phyloP scores from a whole-genome alignment of 257 asterid species.

The Rauvolfia tetraphylla region DNA sequence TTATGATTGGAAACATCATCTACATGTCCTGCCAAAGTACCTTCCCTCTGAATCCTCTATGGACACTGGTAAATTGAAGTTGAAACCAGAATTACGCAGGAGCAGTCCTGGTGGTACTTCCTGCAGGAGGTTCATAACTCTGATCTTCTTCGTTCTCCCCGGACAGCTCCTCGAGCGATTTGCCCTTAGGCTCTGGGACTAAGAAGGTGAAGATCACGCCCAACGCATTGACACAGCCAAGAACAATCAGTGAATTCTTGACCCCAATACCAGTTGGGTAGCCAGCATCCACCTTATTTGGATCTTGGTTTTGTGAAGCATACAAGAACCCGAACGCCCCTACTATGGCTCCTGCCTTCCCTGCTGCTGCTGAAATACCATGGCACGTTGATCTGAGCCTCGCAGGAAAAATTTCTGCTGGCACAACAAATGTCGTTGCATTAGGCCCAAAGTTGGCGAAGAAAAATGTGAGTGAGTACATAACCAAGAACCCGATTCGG shows the following conservation, averaged over 20 bases:
- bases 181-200: constrained; percentile 24
- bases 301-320: constrained; percentile 21
- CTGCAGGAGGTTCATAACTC: neutral
- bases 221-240: constrained; percentile 23
- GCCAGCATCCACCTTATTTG: constrained; percentile 20
- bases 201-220: constrained; percentile 23
- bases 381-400: constrained; percentile 39
- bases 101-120: constrained; percentile 14
- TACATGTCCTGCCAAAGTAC: neutral
- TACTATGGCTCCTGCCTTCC: constrained; percentile 25
- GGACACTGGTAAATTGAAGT: neutral
- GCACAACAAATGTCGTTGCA: constrained; percentile 45
- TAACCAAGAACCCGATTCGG: constrained; percentile 36
- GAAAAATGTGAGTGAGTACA: constrained; percentile 44
- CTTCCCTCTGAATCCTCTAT: neutral
- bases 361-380: constrained; percentile 25
- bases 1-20: neutral
- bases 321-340: constrained; percentile 27
- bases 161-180: constrained; percentile 24
- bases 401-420: constrained; percentile 44
- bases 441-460: constrained; percentile 47
- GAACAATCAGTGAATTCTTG: constrained; percentile 22
- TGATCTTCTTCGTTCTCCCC: constrained; percentile 22
- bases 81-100: constrained; percentile 9
- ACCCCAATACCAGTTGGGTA: constrained; percentile 27